A percentile compares a stretch with the other conserved stretches of the same genome.
These are phyloP conservation scores for Macadamia tetraphylla DNA, from an alignment of 164 flowering plant genomes.

Conservation along the genomic window DNA sequence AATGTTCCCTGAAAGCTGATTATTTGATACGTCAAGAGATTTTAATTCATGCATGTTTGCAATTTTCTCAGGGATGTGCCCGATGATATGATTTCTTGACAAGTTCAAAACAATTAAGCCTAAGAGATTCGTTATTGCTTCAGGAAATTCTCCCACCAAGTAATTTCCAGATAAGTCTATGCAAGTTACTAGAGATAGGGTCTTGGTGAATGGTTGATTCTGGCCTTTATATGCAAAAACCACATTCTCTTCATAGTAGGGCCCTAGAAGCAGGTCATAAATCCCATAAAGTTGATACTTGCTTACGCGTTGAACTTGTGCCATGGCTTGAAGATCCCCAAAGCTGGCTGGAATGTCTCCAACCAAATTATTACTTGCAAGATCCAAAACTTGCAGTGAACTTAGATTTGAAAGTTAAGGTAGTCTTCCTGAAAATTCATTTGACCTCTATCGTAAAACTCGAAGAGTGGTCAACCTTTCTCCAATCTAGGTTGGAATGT, in stretches of 20 bases:
- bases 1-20: constrained; percentile 37
- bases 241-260: constrained; percentile 30
- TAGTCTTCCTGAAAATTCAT: constrained; percentile 24
- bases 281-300: constrained; percentile 19
- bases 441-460: constrained; percentile 29
- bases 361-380: constrained; percentile 30
- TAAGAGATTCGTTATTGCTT: constrained; percentile 14
- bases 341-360: constrained; percentile 35
- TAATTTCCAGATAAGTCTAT: constrained; percentile 33
- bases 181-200: constrained; percentile 30
- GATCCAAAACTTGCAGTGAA: constrained; percentile 35
- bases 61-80: constrained; percentile 33
- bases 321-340: constrained; percentile 25
- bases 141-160: constrained; percentile 26
- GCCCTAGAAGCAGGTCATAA: constrained; percentile 9
- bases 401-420: constrained; percentile 20
- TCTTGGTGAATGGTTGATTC: constrained; percentile 20
- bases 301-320: constrained; percentile 3
- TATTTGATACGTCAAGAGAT: constrained; percentile 46
- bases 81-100: constrained; percentile 31
- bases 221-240: constrained; percentile 20
- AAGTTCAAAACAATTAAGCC: constrained; percentile 32
- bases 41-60: constrained; percentile 19
- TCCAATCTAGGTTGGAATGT: constrained; percentile 33
- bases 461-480: constrained; percentile 12